Conservation (phyloP, 1,284 basidiomycete genomes). For the Xerocomus cyaneibrunnescens region DNA sequence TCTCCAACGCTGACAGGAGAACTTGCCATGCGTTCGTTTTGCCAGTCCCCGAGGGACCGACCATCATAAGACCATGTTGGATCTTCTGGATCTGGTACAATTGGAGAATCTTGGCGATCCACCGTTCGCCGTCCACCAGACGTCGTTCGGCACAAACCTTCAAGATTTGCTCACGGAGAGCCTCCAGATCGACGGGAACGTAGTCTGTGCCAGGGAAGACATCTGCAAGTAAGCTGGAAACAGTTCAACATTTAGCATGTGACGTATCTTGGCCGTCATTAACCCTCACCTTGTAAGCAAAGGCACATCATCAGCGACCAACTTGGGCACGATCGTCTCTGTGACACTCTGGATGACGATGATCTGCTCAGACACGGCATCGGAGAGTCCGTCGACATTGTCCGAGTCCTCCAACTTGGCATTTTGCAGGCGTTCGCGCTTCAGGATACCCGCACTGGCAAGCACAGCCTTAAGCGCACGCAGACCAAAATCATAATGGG, state of each 20-base stretch:
- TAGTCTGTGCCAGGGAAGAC: constrained; percentile 98
- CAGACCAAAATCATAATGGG: constrained; percentile 99
- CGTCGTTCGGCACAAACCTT: constrained; percentile 88
- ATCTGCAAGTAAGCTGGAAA: constrained; percentile 82
- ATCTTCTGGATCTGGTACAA: constrained; percentile 99
- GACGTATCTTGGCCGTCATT: background rate
- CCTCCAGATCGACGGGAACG: constrained; percentile 84
- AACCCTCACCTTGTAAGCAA: constrained; percentile 77
- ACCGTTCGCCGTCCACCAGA: constrained; percentile 82
- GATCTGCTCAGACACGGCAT: constrained; percentile 85
- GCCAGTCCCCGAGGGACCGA: constrained; percentile 95
- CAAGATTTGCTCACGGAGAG: constrained; percentile 80
- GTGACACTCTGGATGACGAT: constrained; percentile 99
- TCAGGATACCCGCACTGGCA: constrained; percentile 95
- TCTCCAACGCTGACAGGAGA: constrained; percentile 86
- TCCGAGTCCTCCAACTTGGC: constrained; percentile 46
- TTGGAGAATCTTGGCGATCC: constrained; percentile 96
- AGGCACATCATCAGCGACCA: constrained; percentile 97
- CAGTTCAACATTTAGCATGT: constrained; percentile 8
- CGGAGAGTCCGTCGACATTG: constrained; percentile 58
- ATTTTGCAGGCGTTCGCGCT: constrained; percentile 80
- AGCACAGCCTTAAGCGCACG: constrained; percentile 97
- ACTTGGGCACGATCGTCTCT: constrained; percentile 97
- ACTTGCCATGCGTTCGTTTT: constrained; percentile 99
- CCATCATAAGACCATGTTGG: constrained; percentile 99